Evolutionary conservation across 768 basidiomycete genomes (phyloP).

Genomic region (Termitomyces sp.): DNA sequence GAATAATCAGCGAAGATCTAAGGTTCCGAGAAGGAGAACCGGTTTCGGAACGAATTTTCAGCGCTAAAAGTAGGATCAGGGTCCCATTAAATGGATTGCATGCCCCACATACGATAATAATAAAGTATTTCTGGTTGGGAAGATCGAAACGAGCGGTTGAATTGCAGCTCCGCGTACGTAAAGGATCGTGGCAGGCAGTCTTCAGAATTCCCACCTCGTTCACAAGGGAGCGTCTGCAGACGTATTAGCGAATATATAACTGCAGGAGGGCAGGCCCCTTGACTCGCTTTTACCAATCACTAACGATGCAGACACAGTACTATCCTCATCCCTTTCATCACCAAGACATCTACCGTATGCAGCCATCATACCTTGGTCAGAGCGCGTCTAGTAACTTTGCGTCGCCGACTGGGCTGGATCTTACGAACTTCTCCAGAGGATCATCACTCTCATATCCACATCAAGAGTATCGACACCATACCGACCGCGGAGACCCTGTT

Average conservation of each 20-base stretch:
- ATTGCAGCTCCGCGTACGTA: conserved; percentile 41
- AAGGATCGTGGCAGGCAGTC: conserved; percentile 37
- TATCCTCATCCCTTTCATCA: conserved; percentile 22
- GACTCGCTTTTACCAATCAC: conserved; percentile 27
- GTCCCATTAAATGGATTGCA: conserved; percentile 7
- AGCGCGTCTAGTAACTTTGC: conserved; percentile 23
- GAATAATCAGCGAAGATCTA: conserved; percentile 17
- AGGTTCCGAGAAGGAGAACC: conserved; percentile 14
- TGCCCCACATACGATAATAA: conserved; percentile 2
- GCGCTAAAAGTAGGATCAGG: conserved; percentile 10
- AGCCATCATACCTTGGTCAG: conserved; percentile 10
- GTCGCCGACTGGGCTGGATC: conserved; percentile 27
- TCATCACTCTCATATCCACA: conserved; percentile 40
- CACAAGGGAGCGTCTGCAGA: conserved; percentile 31
- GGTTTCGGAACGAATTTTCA: conserved; percentile 11
- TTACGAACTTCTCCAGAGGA: conserved; percentile 44
- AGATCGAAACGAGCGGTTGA: conserved; percentile 28
- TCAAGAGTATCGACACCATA: conserved; percentile 36
- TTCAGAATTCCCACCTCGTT: conserved; percentile 38
- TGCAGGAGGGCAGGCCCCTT: conserved; percentile 23
- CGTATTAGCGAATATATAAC: conserved; percentile 45
- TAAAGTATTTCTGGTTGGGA: conserved; percentile 18
- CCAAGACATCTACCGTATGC: conserved; percentile 22
- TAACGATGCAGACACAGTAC: conserved; percentile 33
- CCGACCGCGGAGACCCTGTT: conserved; percentile 32